Evolutionary conservation across 208 protist species (phyloP).

Genomic region (Phytomonas sp.): DNA sequence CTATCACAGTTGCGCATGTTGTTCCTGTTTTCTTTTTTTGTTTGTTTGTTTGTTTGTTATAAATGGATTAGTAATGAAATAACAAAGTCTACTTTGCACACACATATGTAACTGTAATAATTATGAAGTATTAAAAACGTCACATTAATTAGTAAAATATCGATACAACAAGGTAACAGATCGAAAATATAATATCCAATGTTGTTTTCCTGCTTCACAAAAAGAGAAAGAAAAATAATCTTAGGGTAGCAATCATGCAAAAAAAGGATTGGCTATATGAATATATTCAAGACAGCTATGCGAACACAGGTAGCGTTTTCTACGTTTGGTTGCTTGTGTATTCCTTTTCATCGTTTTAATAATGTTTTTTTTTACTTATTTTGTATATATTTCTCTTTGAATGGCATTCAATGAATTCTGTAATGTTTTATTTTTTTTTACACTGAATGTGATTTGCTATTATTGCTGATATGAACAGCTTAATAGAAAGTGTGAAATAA

Average conservation of each 20-base stretch:
- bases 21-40: constrained; percentile 13
- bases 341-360: constrained; percentile 12
- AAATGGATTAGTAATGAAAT: constrained; percentile 1
- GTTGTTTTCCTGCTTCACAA: not conserved
- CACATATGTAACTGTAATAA: not conserved
- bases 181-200: not conserved
- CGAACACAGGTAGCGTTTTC: not conserved
- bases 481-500: not conserved
- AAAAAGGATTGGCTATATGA: constrained; percentile 1
- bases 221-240: not conserved
- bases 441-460: constrained; percentile 9
- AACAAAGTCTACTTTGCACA: not conserved
- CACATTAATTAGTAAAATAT: constrained; percentile 3
- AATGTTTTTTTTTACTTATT: constrained; percentile 11
- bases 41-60: constrained; percentile 14
- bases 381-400: constrained; percentile 14
- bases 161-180: not conserved
- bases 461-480: constrained; percentile 6
- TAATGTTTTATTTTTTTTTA: constrained; percentile 15
- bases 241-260: not conserved
- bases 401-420: constrained; percentile 7
- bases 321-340: not conserved
- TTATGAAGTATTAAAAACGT: constrained; percentile 5
- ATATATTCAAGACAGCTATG: not conserved
- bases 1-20: not conserved